A percentile compares a stretch with the other conserved stretches of the same genome.
Evolutionary conservation across 2,329 filamentous ascomycete species (phyloP).

Genomic region (Xylaria sp.): DNA sequence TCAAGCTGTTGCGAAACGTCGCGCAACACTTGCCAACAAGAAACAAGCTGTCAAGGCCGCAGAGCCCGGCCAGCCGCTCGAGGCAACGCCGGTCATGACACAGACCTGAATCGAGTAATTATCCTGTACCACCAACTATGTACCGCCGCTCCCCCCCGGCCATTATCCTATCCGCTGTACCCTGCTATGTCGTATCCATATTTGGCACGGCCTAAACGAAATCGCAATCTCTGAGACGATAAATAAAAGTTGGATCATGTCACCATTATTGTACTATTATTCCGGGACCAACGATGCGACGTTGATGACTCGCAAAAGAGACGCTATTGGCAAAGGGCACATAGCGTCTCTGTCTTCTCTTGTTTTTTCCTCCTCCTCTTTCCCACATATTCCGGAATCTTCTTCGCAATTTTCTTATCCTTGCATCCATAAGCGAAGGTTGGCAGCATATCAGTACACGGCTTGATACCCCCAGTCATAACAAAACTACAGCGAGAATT

Average conservation of each 20-base stretch:
- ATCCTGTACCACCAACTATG: conserved; percentile 7
- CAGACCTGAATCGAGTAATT: conserved; percentile 16
- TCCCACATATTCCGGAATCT: not conserved
- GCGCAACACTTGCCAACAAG: conserved; percentile 69
- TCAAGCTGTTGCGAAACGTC: conserved; percentile 69
- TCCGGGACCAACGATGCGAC: not conserved
- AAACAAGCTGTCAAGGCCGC: conserved; percentile 58
- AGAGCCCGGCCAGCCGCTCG: conserved; percentile 34
- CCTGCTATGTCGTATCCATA: not conserved
- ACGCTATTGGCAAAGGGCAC: conserved; percentile 1
- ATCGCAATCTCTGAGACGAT: conserved; percentile 17
- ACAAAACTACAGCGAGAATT: conserved; percentile 12
- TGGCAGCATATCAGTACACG: conserved; percentile 31
- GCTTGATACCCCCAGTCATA: conserved; percentile 26
- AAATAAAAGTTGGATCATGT: conserved; percentile 29
- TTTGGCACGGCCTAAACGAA: not conserved
- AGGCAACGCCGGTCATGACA: conserved; percentile 18
- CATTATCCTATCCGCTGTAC: not conserved
- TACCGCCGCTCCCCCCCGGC: not conserved
- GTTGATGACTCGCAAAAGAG: conserved; percentile 2
- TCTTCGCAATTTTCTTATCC: conserved; percentile 18
- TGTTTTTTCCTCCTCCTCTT: not conserved
- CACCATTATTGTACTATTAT: conserved; percentile 20
- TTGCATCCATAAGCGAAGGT: conserved; percentile 29
- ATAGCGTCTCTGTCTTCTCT: not conserved